Evolutionary conservation across 1,284 basidiomycete species (phyloP).

Genomic region (Cutaneotrichosporon sp.): DNA sequence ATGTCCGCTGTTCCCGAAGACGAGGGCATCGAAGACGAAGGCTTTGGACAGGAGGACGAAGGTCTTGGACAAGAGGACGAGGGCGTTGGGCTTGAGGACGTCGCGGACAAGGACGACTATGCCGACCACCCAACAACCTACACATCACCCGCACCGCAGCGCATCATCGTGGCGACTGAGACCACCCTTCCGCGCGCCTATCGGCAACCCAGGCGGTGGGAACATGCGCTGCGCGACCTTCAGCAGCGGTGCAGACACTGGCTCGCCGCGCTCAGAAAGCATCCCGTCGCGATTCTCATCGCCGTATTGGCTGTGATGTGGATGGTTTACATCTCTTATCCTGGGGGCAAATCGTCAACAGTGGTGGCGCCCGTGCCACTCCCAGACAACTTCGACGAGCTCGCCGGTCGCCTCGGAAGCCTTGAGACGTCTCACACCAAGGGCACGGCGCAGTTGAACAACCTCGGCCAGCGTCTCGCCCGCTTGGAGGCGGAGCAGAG

Average conservation of each 20-base stretch:
- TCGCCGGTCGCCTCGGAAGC: conserved; percentile 5
- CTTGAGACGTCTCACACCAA: conserved; percentile 13
- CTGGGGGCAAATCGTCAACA: background rate
- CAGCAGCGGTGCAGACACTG: background rate
- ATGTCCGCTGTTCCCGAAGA: conserved; percentile 1
- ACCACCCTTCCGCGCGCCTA: background rate
- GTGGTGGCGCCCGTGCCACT: background rate
- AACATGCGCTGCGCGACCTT: background rate
- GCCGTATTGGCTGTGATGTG: background rate
- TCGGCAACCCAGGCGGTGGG: background rate
- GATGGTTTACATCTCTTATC: background rate
- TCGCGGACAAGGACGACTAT: background rate
- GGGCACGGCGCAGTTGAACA: background rate
- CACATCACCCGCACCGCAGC: background rate
- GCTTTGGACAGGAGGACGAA: background rate
- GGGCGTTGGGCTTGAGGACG: background rate
- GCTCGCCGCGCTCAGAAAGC: background rate
- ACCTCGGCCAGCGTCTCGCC: background rate
- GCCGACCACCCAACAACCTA: background rate
- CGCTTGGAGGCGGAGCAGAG: background rate
- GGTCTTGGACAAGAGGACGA: no score
- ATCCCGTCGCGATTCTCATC: background rate
- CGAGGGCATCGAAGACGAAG: conserved; percentile 1
- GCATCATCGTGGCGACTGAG: background rate
- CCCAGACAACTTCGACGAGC: conserved; percentile 14